Evolutionary conservation across 2,329 filamentous ascomycete genomes (phyloP).

Genomic region (Phoma herbarum): DNA sequence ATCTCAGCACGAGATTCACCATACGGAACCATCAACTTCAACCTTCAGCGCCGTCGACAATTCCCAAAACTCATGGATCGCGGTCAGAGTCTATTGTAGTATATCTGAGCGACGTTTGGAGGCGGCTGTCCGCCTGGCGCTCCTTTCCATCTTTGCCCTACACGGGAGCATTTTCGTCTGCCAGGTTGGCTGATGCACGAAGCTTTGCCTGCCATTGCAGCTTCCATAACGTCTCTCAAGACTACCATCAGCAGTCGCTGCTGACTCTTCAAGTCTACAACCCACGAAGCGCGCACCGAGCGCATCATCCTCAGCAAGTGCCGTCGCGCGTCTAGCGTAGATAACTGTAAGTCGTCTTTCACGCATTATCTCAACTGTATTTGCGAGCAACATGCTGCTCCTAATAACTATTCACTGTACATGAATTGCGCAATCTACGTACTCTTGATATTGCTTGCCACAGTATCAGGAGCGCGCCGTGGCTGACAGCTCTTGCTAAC

Average conservation of each 20-base stretch:
- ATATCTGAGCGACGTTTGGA: conserved; percentile 9
- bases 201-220: conserved; percentile 21
- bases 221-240: conserved; percentile 11
- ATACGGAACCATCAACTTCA: conserved; percentile 32
- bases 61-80: conserved; percentile 6
- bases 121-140: conserved; percentile 8
- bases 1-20: conserved; percentile 33
- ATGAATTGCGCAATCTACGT: background rate
- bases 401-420: background rate
- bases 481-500: conserved; percentile 19
- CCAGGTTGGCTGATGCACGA: conserved; percentile 32
- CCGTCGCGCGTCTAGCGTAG: conserved; percentile 28
- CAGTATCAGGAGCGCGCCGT: background rate
- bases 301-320: conserved; percentile 30
- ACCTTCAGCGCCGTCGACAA: conserved; percentile 32
- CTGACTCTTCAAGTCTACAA: background rate
- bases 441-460: background rate
- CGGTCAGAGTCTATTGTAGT: background rate
- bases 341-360: conserved; percentile 34
- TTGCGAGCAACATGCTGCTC: background rate
- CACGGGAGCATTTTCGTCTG: conserved; percentile 43
- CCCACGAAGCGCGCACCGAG: conserved; percentile 7
- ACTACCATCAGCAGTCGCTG: background rate
- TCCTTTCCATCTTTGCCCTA: conserved; percentile 29
- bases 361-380: conserved; percentile 11